A percentile compares a stretch with the other conserved stretches of the same genome.
phyloP scores from a whole-genome alignment of 2,329 filamentous ascomycete species.

The Diplodia seriata region DNA sequence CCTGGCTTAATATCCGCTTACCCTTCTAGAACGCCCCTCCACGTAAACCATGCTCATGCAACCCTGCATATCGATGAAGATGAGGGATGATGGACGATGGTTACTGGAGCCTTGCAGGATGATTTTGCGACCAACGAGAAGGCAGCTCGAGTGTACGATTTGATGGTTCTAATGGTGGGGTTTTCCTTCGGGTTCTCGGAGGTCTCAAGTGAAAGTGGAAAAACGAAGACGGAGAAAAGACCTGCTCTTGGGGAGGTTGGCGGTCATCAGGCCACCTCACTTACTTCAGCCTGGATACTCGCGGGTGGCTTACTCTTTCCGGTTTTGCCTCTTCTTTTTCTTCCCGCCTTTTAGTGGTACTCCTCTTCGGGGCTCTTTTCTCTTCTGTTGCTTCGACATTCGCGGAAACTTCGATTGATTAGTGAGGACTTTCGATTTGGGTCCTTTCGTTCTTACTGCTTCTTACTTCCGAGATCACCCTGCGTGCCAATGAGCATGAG shows the following conservation, averaged over 20 bases:
- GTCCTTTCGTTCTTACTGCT: conserved; percentile 8
- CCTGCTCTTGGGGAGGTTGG: conserved; percentile 14
- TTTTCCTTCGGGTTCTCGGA: conserved; percentile 8
- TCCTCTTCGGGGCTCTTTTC: not conserved
- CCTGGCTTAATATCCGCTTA: conserved; percentile 28
- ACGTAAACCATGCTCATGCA: conserved; percentile 28
- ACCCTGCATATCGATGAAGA: conserved; percentile 18
- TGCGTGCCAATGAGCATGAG: not conserved
- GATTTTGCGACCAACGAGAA: conserved; percentile 14
- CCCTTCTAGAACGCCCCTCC: conserved; percentile 29
- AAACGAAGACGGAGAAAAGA: not conserved
- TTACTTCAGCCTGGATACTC: conserved; percentile 1
- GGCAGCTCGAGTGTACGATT: conserved; percentile 25
- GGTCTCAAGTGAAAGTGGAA: not conserved
- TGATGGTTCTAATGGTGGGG: conserved; percentile 29
- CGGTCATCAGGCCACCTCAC: not conserved
- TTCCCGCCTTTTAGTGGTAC: not conserved
- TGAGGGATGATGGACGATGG: conserved; percentile 13
- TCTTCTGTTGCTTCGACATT: conserved; percentile 8
- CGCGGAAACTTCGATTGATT: conserved; percentile 9
- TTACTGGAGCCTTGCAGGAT: conserved; percentile 23
- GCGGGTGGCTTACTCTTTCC: conserved; percentile 1
- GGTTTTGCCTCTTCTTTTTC: conserved; percentile 13
- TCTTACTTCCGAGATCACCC: not conserved
- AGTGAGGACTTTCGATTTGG: not conserved